Evolutionary conservation across 768 basidiomycete genomes (phyloP).

Genomic region (Tylopilus felleus): DNA sequence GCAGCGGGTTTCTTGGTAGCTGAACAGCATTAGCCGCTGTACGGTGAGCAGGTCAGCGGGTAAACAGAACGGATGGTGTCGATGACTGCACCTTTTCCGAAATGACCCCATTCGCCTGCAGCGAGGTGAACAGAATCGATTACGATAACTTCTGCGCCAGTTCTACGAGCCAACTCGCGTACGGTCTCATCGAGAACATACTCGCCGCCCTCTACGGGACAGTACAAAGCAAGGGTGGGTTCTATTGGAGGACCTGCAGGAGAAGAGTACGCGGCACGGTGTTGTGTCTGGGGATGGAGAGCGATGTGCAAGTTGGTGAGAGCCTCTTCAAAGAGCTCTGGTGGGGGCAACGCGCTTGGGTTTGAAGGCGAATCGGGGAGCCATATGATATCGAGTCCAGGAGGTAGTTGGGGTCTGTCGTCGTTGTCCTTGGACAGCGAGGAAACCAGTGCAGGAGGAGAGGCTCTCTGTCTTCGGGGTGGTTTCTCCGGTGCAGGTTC

Average conservation of each 20-base stretch:
- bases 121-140: conserved; percentile 83
- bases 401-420: conserved; percentile 47
- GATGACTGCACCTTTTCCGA: conserved; percentile 62
- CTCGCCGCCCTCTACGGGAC: conserved; percentile 79
- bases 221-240: conserved; percentile 82
- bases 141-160: conserved; percentile 78
- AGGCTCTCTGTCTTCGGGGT: conserved; percentile 16
- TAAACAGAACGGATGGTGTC: background rate
- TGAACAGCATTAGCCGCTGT: conserved; percentile 68
- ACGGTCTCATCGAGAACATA: conserved; percentile 80
- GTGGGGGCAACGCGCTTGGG: conserved; percentile 53
- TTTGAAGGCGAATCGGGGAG: conserved; percentile 37
- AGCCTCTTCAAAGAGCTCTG: conserved; percentile 72
- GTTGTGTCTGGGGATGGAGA: conserved; percentile 79
- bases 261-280: conserved; percentile 61
- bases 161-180: conserved; percentile 66
- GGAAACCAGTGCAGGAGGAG: background rate
- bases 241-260: conserved; percentile 56
- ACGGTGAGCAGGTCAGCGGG: conserved; percentile 6
- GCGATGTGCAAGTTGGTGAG: conserved; percentile 73
- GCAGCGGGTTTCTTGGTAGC: conserved; percentile 72
- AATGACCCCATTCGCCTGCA: conserved; percentile 83
- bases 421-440: conserved; percentile 22
- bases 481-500: conserved; percentile 26
- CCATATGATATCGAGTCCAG: conserved; percentile 65